Conservation (phyloP, 1,284 basidiomycete species). For the Limonomyces culmigenus region DNA sequence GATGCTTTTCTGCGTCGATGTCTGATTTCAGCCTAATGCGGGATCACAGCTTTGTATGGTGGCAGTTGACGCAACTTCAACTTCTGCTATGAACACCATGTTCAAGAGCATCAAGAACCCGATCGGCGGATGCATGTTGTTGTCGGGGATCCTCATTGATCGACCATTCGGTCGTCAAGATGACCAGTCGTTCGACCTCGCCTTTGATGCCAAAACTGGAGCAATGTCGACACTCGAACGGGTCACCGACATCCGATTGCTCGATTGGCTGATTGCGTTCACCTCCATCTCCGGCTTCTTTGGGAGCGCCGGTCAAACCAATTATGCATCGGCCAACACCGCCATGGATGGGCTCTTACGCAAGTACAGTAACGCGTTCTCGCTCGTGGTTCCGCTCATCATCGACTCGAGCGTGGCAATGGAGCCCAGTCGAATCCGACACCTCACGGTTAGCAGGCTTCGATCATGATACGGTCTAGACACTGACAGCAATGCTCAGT, state of each 20-base stretch:
- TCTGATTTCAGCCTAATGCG: no score
- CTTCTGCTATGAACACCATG: constrained; percentile 8
- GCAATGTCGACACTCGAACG: constrained; percentile 13
- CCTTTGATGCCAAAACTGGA: constrained; percentile 15
- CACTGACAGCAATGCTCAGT: no score
- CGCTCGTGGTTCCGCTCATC: no score
- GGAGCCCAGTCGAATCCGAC: no score
- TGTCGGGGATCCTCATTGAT: constrained; percentile 17
- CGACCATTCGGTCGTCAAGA: constrained; percentile 15
- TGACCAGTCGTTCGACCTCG: constrained; percentile 13
- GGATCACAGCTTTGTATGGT: no score
- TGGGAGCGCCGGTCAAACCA: constrained; percentile 20
- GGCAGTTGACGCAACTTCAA: constrained; percentile 15
- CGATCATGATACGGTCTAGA: no score
- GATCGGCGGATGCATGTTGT: constrained; percentile 19
- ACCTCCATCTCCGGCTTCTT: constrained; percentile 19
- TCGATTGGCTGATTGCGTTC: constrained; percentile 22
- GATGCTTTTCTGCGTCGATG: no score
- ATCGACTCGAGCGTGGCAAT: constrained; percentile 9
- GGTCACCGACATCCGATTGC: constrained; percentile 8
- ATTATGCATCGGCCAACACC: constrained; percentile 18
- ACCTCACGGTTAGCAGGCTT: no score
- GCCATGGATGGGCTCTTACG: constrained; percentile 14
- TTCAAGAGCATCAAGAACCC: constrained; percentile 10
- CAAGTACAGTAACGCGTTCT: constrained; percentile 18